These are phyloP conservation scores for Cercospora sesami DNA, from an alignment of 2,329 filamentous ascomycete species.

Conservation along the genomic window DNA sequence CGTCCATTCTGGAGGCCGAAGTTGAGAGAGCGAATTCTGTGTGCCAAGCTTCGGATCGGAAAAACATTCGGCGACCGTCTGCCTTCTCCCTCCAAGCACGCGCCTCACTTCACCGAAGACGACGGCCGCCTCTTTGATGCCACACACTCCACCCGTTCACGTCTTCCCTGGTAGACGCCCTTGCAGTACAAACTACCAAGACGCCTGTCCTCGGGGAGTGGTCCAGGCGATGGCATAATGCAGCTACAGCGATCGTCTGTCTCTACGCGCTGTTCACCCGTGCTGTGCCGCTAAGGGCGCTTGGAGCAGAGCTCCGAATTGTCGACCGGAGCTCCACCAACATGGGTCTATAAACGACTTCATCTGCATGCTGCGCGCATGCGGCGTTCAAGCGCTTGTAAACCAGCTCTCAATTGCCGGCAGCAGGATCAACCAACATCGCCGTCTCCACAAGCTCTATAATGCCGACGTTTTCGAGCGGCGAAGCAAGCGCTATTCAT, in stretches of 20 bases:
- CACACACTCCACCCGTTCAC: neutral
- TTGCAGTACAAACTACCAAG: neutral
- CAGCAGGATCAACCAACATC: constrained; percentile 12
- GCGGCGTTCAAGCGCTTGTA: constrained; percentile 9
- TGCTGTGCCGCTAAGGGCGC: constrained; percentile 14
- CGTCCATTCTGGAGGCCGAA: neutral
- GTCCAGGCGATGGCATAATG: neutral
- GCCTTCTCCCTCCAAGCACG: neutral
- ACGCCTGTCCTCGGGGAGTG: neutral
- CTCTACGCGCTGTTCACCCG: constrained; percentile 5
- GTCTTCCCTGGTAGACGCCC: neutral
- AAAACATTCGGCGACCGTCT: neutral
- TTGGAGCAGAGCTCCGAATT: constrained; percentile 10
- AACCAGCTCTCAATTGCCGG: constrained; percentile 5
- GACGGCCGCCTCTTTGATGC: neutral
- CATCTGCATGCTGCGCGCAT: constrained; percentile 3
- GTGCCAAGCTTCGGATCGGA: constrained; percentile 7
- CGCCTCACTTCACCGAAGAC: neutral
- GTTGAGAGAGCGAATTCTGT: constrained; percentile 3
- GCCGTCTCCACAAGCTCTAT: neutral
- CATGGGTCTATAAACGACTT: constrained; percentile 8
- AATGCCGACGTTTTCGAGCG: constrained; percentile 1
- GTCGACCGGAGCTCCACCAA: constrained; percentile 13
- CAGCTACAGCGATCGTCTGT: neutral
- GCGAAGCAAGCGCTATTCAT: constrained; percentile 10